Base-by-base conservation (phyloP, 2,329 filamentous ascomycete genomes). In the Phyllosticta citrichinensis region DNA sequence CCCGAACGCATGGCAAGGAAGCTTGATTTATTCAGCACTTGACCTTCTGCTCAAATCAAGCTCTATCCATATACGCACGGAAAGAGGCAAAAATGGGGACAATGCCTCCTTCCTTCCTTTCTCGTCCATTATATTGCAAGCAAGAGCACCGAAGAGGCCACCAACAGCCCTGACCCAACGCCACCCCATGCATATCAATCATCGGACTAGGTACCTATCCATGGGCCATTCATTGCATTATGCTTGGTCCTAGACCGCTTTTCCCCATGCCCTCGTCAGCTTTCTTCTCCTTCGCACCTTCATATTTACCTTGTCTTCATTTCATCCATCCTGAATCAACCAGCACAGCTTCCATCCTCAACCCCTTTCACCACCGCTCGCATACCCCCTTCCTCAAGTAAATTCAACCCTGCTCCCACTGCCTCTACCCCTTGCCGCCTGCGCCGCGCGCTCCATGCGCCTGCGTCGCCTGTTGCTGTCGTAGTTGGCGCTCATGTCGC, bases 381-480 rank as follows among this genome's bases (percentile, higher is more conserved):
- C n/a, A n/a, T n/a, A n/a, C 57, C 52, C 54, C 55, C 59, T 61
- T 14, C 9, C 35, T 12, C 17, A 75, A 63, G 70, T 73, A 60
- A 75, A 75, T 62, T 75, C 73, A 24, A 75, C 73, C 27, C 72
- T 68, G 58, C 70, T 73, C 35, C 61, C 56, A 30, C 51, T 47
- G 30, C 61, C 61, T 19, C 52, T 52, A 20, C 56, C 56, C n/a
- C 73, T 71, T 19, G 57, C 68, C 40, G 71, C 73, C 58, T 74
- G 72, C 9, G 73, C 60, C 61, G 73, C 63, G 64, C 75, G 73
- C 17, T 73, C 74, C 63, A 73, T 67, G 58, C 74, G 66, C 54
- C 74, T 66, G 60, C 73, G 67, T 59, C 40, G 40, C n/a, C 74
- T 65, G 55, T 76, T 76, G 9, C 68, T 69, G 54, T 76, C 73